Evolutionary conservation across 305 asterid species (phyloP).

Genomic region (Caryopteris hybrid): DNA sequence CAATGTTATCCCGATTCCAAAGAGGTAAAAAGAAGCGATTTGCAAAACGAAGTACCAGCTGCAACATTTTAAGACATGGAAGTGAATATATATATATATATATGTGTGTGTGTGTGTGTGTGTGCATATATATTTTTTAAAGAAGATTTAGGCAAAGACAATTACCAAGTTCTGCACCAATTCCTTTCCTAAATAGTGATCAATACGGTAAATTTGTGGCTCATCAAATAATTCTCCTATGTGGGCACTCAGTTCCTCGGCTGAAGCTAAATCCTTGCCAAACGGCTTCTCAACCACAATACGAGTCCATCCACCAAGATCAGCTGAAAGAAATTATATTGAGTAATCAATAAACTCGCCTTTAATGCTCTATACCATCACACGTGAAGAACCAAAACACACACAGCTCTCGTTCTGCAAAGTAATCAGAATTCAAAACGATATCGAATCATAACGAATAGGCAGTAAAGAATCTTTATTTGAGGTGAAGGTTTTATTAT

Average conservation of each 20-base stretch:
- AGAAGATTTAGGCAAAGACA: too few species aligned
- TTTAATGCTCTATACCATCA: too few species aligned
- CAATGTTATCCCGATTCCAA: conserved; percentile 90
- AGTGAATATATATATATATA: too few species aligned
- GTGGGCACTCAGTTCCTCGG: conserved; percentile 91
- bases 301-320: conserved; percentile 96
- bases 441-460: neutral
- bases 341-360: neutral
- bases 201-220: conserved; percentile 88
- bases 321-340: conserved; percentile 49
- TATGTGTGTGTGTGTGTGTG: too few species aligned
- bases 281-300: conserved; percentile 97
- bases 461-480: neutral
- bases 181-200: conserved; percentile 97
- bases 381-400: too few species aligned
- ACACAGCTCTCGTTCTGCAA: too few species aligned
- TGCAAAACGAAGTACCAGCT: conserved; percentile 92
- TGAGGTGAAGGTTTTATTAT: too few species aligned
- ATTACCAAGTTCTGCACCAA: conserved; percentile 63
- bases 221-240: conserved; percentile 91
- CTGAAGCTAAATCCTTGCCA: conserved; percentile 91
- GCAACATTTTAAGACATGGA: conserved; percentile 27
- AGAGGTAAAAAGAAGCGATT: conserved; percentile 86
- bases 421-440: too few species aligned
- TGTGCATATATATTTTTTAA: too few species aligned